Conservation (phyloP, 2,329 filamentous ascomycete genomes). For the Calonectria fujianensis region DNA sequence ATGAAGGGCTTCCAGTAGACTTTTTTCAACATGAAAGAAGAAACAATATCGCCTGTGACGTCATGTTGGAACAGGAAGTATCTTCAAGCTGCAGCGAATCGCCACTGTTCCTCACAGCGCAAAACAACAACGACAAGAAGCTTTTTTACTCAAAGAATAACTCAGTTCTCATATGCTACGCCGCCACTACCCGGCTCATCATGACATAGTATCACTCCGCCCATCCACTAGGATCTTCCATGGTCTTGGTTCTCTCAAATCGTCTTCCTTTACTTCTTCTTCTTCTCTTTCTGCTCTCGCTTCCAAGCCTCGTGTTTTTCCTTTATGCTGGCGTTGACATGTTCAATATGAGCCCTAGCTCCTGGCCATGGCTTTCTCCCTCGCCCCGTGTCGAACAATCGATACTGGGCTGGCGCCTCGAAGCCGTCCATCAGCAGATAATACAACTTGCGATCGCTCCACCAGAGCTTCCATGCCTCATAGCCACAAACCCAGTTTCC, state of each 20-base stretch:
- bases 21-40: no score
- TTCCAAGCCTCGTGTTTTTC: conserved; percentile 49
- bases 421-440: conserved; percentile 62
- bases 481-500: conserved; percentile 61
- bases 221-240: neutral
- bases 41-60: no score
- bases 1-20: no score
- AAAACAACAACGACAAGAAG: neutral
- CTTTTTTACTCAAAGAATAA: neutral
- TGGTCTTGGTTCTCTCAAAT: neutral
- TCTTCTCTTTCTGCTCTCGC: conserved; percentile 49
- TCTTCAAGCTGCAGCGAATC: neutral
- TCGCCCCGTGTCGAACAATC: conserved; percentile 63
- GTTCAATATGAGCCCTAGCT: conserved; percentile 58
- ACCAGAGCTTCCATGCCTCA: conserved; percentile 66
- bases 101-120: neutral
- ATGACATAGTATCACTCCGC: neutral
- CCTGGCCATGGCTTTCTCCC: conserved; percentile 64
- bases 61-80: no score
- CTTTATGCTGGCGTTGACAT: conserved; percentile 52
- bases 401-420: conserved; percentile 62
- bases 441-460: conserved; percentile 63
- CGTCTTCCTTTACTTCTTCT: conserved; percentile 43
- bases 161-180: neutral
- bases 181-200: neutral